Evolutionary conservation across 768 basidiomycete genomes (phyloP).

Genomic region (Termitomyces sp.): DNA sequence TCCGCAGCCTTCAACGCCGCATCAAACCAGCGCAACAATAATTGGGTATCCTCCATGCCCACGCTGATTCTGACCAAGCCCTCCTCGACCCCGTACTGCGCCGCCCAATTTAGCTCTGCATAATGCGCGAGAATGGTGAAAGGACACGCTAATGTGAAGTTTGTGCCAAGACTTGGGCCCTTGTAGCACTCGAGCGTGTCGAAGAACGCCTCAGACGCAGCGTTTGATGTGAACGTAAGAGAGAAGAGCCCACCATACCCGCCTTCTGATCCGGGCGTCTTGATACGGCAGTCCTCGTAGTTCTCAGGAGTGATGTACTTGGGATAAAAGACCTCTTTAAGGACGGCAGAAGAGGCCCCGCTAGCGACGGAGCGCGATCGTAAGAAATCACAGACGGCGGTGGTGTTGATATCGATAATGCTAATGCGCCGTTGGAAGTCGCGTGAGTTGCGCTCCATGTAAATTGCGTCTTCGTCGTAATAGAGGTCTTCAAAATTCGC

Average conservation of each 20-base stretch:
- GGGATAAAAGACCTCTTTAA: slow-evolving; percentile 89
- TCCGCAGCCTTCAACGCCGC: slow-evolving; percentile 74
- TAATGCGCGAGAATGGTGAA: slow-evolving; percentile 93
- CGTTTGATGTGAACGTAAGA: slow-evolving; percentile 67
- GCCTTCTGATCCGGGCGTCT: slow-evolving; percentile 29
- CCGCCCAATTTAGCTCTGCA: slow-evolving; percentile 88
- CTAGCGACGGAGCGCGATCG: slow-evolving; percentile 46
- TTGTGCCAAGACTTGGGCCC: slow-evolving; percentile 90
- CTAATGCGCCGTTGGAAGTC: slow-evolving; percentile 76
- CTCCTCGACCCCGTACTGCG: slow-evolving; percentile 75
- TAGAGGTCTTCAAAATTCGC: slow-evolving; percentile 76
- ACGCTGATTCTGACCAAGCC: slow-evolving; percentile 85
- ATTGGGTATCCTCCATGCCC: slow-evolving; percentile 74
- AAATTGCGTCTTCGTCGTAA: slow-evolving; percentile 88
- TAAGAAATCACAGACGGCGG: slow-evolving; percentile 77
- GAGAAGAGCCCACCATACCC: slow-evolving; percentile 89
- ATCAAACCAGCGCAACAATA: slow-evolving; percentile 53
- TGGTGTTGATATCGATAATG: slow-evolving; percentile 76
- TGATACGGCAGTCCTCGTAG: slow-evolving; percentile 66
- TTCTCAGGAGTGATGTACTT: slow-evolving; percentile 69
- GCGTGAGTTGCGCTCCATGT: slow-evolving; percentile 97
- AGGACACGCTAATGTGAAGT: slow-evolving; percentile 92
- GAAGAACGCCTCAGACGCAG: slow-evolving; percentile 75
- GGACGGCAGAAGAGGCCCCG: slow-evolving; percentile 33
- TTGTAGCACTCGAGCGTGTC: slow-evolving; percentile 80